These are phyloP conservation scores for Sequoiadendron giganteum DNA, from an alignment of 75 land plant species.

Conservation along the genomic window DNA sequence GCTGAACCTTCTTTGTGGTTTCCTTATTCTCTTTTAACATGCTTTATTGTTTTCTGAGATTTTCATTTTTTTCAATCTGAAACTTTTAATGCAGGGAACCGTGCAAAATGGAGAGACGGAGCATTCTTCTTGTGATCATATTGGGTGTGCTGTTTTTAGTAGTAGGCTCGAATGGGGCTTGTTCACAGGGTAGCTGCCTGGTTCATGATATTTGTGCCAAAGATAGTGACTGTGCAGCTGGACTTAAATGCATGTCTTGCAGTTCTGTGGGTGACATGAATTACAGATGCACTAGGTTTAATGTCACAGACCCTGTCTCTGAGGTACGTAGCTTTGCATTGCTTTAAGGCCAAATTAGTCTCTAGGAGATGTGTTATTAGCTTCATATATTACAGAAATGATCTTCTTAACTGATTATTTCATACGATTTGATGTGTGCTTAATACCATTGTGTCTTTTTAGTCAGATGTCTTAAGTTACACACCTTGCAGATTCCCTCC, in stretches of 20 bases:
- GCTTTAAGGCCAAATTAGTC: not conserved
- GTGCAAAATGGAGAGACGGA: not conserved
- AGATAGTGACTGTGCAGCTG: conserved; percentile 7
- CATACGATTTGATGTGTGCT: not conserved
- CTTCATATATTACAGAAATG: too few relatives aligned
- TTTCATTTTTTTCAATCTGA: not conserved
- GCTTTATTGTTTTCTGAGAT: not conserved
- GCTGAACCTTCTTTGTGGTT: not conserved
- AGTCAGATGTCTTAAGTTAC: not conserved
- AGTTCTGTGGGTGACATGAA: conserved; percentile 13
- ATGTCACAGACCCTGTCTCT: not conserved
- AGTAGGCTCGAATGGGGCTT: not conserved
- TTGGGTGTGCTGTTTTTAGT: not conserved
- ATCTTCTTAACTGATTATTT: not conserved
- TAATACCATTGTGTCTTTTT: not conserved
- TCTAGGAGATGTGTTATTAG: not conserved
- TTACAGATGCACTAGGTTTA: conserved; percentile 15
- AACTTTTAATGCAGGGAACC: not conserved
- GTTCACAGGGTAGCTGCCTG: conserved; percentile 3
- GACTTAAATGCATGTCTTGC: conserved; percentile 8
- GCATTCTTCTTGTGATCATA: not conserved
- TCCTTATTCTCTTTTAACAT: not conserved
- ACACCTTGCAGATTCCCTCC: not conserved
- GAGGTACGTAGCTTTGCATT: not conserved
- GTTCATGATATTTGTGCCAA: conserved; percentile 9